Evolutionary conservation across 2,329 filamentous ascomycete species (phyloP).

Genomic region (Aspergillus sp.): DNA sequence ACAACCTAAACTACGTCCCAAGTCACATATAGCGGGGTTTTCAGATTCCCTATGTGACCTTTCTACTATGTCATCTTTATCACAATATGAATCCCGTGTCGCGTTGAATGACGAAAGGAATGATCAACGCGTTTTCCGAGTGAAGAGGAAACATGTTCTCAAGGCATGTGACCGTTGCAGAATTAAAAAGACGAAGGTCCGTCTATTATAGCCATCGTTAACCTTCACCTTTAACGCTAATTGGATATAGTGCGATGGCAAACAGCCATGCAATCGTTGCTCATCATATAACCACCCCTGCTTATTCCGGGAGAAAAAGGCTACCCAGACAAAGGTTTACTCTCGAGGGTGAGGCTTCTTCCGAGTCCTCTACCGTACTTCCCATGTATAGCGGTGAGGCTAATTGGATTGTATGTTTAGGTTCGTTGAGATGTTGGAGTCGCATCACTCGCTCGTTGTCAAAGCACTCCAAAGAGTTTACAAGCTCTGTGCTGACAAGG

Average conservation of each 20-base stretch:
- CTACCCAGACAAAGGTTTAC: slow-evolving; percentile 46
- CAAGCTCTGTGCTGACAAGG: slow-evolving; percentile 42
- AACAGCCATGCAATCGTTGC: slow-evolving; percentile 46
- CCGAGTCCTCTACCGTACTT: not conserved
- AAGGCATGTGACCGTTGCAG: slow-evolving; percentile 48
- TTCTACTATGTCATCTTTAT: slow-evolving; percentile 30
- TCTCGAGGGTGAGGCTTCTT: slow-evolving; percentile 39
- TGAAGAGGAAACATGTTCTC: slow-evolving; percentile 46
- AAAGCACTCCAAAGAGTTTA: slow-evolving; percentile 45
- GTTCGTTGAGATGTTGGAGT: slow-evolving; percentile 48
- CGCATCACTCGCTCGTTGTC: slow-evolving; percentile 43
- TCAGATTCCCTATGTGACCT: slow-evolving; percentile 37
- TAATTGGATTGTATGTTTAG: slow-evolving; percentile 23
- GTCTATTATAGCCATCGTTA: slow-evolving; percentile 12
- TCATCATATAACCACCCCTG: slow-evolving; percentile 46
- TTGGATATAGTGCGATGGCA: slow-evolving; percentile 42
- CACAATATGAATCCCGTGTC: slow-evolving; percentile 30
- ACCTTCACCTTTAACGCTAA: slow-evolving; percentile 12
- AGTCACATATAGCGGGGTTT: slow-evolving; percentile 36
- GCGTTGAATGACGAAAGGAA: slow-evolving; percentile 34
- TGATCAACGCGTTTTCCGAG: slow-evolving; percentile 42
- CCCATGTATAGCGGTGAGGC: not conserved
- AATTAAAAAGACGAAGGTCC: slow-evolving; percentile 48
- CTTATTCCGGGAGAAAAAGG: slow-evolving; percentile 45
- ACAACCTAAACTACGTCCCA: slow-evolving; percentile 41